Evolutionary conservation across 495 filamentous ascomycete species (phyloP), one percentile per base, ranked within the genome.

Genomic region (Talaromyces ruber): DNA sequence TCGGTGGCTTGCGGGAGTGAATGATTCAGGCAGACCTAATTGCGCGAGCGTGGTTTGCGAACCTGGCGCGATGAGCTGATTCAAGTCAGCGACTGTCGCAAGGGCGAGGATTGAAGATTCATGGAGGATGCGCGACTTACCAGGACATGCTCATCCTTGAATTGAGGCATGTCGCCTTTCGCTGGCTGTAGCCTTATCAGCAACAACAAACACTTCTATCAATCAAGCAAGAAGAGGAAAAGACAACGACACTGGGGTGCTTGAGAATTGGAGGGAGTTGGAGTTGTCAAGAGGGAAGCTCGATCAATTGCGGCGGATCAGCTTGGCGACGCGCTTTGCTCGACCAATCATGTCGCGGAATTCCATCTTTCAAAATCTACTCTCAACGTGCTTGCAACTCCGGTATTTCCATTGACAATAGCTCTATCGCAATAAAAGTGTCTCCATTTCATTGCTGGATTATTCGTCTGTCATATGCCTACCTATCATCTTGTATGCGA

Each of bases 11-110:
- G 94, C 89, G 6, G 92, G 93, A 9, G 91, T 93, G 69, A 96
- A 92, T 3, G 88, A 89, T 76, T 98, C 94, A 60, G 88, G 88
- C 43, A 96, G 87, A 53, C 94, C 94, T 21, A 97, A 82, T 79
- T 97, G 94, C 64, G 93, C 95, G 71, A 96, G 84, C 64, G 92
- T 97, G 61, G 88, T 92, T 73, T 91, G 88, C 69, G 92, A 96
- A 67, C 94, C 94, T 45, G 95, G 94, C 73, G 90, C 91, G 78
- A 98, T 93, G 74, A 98, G 84, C 87, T 90, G 66, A 39, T 54
- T 25, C 22, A 14, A 25, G 24, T 54, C 16, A 54, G 51, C 26
- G 18, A 26, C 26, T 54, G 14, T 28, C 51, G 51, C 21, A 21
- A 28, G n/a, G 12, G 21, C 18, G 50, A 53, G 4, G 50, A 30